Conservation (phyloP, 1,284 basidiomycete genomes). For the Leucoagaricus sp. region DNA sequence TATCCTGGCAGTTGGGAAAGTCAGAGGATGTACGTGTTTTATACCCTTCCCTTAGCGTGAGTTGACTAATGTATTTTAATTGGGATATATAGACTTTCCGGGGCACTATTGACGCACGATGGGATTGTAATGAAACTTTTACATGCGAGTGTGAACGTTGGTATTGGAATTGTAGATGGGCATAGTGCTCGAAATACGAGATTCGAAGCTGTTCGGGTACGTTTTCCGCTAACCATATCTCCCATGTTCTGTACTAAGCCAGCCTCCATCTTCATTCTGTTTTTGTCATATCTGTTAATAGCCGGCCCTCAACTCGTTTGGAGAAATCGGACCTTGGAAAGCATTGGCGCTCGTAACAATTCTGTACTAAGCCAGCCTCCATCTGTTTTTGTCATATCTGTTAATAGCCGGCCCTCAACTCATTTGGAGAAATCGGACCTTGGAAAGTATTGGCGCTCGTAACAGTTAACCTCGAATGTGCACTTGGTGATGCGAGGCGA, state of each 20-base stretch:
- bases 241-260: neutral
- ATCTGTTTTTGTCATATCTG: too few species aligned
- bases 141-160: conserved; percentile 61
- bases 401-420: too few species aligned
- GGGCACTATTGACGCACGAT: conserved; percentile 60
- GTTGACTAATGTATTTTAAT: neutral
- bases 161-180: conserved; percentile 54
- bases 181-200: conserved; percentile 60
- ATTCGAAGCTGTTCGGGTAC: conserved; percentile 65
- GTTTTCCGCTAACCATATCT: conserved; percentile 9
- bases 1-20: conserved; percentile 13
- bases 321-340: conserved; percentile 24
- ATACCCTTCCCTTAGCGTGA: too few species aligned
- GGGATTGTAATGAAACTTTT: conserved; percentile 53
- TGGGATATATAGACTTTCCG: conserved; percentile 51
- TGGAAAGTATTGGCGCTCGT: too few species aligned
- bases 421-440: too few species aligned
- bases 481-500: conserved; percentile 46
- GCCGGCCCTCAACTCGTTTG: conserved; percentile 28
- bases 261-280: too few species aligned
- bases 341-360: conserved; percentile 30
- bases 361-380: too few species aligned
- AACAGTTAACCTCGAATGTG: conserved; percentile 41
- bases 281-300: too few species aligned
- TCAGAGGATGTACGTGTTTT: conserved; percentile 39